These are phyloP conservation scores for Cadophora gregata DNA, from an alignment of 2,329 filamentous ascomycete genomes.

Conservation along the genomic window DNA sequence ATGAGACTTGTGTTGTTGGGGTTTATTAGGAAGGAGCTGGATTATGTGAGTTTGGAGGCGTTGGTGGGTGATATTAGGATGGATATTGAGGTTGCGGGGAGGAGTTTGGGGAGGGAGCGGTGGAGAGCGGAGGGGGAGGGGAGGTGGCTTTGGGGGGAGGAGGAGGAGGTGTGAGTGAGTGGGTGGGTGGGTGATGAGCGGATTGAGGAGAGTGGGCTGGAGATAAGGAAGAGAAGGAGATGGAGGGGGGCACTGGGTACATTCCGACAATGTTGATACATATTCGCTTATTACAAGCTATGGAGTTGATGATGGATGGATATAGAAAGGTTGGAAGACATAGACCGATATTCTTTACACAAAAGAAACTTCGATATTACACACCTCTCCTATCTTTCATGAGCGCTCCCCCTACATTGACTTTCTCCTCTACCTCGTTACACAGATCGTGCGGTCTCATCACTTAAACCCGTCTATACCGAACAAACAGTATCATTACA, in stretches of 20 bases:
- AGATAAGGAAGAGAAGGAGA: background rate
- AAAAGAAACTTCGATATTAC: background rate
- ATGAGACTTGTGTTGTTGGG: conserved; percentile 84
- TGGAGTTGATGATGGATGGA: background rate
- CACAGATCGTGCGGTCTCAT: too few species aligned
- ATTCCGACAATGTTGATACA: too few species aligned
- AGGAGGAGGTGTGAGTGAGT: background rate
- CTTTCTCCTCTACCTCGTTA: background rate
- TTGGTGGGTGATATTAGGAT: conserved; percentile 75
- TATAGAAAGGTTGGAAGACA: background rate
- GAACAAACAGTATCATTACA: too few species aligned
- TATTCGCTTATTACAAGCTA: background rate
- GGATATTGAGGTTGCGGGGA: conserved; percentile 83
- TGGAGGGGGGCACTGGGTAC: background rate
- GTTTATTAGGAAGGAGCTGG: conserved; percentile 86
- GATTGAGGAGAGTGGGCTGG: background rate
- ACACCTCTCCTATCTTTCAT: too few species aligned
- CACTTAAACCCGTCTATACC: too few species aligned
- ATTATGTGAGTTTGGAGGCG: conserved; percentile 80
- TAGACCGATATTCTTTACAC: background rate
- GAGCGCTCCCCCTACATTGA: background rate
- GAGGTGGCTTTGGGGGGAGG: conserved; percentile 30
- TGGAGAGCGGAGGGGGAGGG: conserved; percentile 52
- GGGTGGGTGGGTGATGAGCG: background rate
- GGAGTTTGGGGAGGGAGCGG: conserved; percentile 70